Conservation (phyloP, 306 rosid genomes). For the Malus sieversii region DNA sequence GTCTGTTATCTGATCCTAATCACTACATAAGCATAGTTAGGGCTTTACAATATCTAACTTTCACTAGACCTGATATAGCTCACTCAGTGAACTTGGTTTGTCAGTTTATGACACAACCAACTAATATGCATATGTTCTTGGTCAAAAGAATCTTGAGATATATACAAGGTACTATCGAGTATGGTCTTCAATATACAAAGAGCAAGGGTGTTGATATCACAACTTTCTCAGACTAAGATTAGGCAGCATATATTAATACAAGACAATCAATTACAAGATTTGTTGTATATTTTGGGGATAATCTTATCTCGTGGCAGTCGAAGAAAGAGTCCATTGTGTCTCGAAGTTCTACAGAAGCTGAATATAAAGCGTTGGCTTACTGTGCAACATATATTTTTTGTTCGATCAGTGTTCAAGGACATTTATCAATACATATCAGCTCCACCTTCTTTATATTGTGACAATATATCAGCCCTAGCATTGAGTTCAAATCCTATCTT, state of each 20-base stretch:
- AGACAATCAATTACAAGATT: background rate
- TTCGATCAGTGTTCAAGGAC: background rate
- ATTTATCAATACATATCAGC: background rate
- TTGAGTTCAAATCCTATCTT: background rate
- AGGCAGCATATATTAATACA: background rate
- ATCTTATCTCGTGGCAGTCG: background rate
- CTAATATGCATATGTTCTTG: too few relatives aligned
- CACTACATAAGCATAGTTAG: background rate
- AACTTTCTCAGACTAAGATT: background rate
- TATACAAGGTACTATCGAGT: too few relatives aligned
- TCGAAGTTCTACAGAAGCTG: background rate
- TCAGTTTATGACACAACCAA: background rate
- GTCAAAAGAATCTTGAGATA: too few relatives aligned
- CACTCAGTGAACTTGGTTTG: background rate
- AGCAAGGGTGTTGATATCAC: background rate
- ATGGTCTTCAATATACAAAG: too few relatives aligned
- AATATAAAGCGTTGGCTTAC: background rate
- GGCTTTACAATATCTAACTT: background rate
- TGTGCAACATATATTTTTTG: background rate
- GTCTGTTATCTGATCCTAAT: background rate
- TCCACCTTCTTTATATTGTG: too few relatives aligned
- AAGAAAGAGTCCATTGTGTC: background rate
- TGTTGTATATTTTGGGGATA: background rate
- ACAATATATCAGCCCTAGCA: background rate
- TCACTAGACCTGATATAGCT: background rate